These are phyloP conservation scores for Starmerella tilneyi DNA, from an alignment of 805 yeast species.

Conservation along the genomic window DNA sequence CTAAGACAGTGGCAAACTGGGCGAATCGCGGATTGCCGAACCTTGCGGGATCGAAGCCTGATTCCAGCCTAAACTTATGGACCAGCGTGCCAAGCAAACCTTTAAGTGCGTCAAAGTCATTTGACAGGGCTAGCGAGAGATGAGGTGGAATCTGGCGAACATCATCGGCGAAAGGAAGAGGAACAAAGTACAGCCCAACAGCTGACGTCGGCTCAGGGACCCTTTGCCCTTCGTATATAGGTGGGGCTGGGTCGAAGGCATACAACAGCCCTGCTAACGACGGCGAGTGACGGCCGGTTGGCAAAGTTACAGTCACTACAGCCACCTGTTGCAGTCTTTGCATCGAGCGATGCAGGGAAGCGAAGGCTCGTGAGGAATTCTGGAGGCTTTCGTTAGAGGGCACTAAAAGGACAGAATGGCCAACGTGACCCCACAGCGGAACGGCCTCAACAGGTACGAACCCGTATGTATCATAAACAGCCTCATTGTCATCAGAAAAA, in stretches of 20 bases:
- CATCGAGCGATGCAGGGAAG: conserved; percentile 56
- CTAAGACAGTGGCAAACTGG: conserved; percentile 54
- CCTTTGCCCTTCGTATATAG: background rate
- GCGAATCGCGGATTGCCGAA: conserved; percentile 28
- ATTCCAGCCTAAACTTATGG: conserved; percentile 37
- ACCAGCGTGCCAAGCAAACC: conserved; percentile 29
- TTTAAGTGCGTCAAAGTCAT: conserved; percentile 24
- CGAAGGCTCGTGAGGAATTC: conserved; percentile 58
- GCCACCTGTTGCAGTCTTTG: conserved; percentile 45
- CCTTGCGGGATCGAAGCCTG: conserved; percentile 47
- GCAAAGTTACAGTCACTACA: conserved; percentile 33
- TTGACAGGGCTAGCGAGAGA: conserved; percentile 16
- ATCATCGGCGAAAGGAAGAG: conserved; percentile 67
- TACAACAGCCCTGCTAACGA: conserved; percentile 32
- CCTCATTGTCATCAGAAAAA: conserved; percentile 31
- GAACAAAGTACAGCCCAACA: conserved; percentile 61
- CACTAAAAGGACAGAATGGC: conserved; percentile 52
- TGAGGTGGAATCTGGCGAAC: conserved; percentile 52
- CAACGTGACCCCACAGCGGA: conserved; percentile 37
- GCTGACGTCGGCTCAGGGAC: conserved; percentile 3
- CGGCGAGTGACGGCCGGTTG: conserved; percentile 19
- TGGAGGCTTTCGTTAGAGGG: conserved; percentile 51
- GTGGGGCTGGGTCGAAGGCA: conserved; percentile 11
- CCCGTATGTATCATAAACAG: conserved; percentile 30
- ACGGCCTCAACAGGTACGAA: conserved; percentile 37